Evolutionary conservation across 352 stramenopile species (phyloP), one percentile per base, ranked within the genome.

Genomic region (Globisporangium heterothallicum): DNA sequence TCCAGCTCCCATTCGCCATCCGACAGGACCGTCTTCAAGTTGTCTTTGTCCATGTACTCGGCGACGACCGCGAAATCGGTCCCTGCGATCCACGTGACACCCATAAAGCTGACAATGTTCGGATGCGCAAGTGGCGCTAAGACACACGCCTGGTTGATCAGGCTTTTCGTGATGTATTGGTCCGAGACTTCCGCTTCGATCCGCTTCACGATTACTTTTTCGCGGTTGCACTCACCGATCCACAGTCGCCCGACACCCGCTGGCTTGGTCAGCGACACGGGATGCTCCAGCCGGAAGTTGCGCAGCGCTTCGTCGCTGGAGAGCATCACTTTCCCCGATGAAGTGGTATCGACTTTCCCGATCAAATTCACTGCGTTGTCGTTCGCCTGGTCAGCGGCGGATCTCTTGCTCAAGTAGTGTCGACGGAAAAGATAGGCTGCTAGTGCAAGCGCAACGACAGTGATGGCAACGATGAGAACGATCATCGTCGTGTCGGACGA

Each of bases 1-100:
- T 78, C 68, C 18, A 92, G 49, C 12, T 88, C 66, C 14, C 78
- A 47, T 21, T 88, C 66, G 0, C 60, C 53, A 42, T 86, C 81
- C 19, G 68, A 53, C 14, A 89, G 70, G 50, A 92, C 58, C 1
- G 68, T 65, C 47, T 70, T 72, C 19, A 92, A 42, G 38, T 78
- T 87, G 43, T 76, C 74, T 53, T 86, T 87, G 34, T 82, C 72
- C 70, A 88, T 74, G 51, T 82, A 92, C 60, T 92, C 78, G 3
- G 74, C 72, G 25, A 92, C 69, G 16, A 87, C 65, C 6, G 73
- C 69, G 34, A 89, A 90, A 58, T 92, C 81, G n/a, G 77, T 88
- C 13, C 79, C 78, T 22, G 73, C 70, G 24, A 92, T 46, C 75
- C 72, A 89, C 12, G 76, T 83, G 7, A 90, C 74, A 9, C 81